Evolutionary conservation across 257 asterid species (phyloP), one percentile per base, ranked within the genome.

Genomic region (Ligustrum vulgare): DNA sequence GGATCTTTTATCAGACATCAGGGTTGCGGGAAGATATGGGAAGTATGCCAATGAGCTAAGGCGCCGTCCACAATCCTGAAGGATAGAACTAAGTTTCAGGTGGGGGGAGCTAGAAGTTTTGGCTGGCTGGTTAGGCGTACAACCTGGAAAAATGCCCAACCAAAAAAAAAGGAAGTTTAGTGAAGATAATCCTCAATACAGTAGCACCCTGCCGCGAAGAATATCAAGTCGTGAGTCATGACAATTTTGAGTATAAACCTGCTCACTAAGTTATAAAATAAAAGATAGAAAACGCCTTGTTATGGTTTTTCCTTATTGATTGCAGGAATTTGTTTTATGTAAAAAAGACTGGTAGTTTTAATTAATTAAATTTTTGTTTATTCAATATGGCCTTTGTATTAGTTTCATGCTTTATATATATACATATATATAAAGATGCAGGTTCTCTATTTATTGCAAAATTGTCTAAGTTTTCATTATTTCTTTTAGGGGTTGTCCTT

Each of bases 1-100:
- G 98, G 86, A 91, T 79, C 58, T 84, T 39, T 78, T 80, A 36
- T 77, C 94, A 11, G 96, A 91, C 13, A 89, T 71, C 36, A 91
- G 83, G 22, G 79, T 91, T 65, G 79, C 77, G 32, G 76, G 78
- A 69, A 89, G 85, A 80, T 93, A 79, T 43, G 91, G 86, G 5
- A 84, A 80, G 72, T 87, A 65, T 60, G 78, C 36, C 43, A 72
- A 73, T 56, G 64, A 20, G 64, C 31, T 20, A 20, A 56, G 64
- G 64, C 64, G 28, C 31, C 64, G 1, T 31, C 12, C 64, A 7
- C 25, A 56, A 56, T 56, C 64, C 64, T 56, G 64, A 56, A 20
- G 32, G 13, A 20, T 56, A 8, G 32, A 11, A 8, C 31, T 56
- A 11, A 7, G 28, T 22, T 8, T 15, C 56, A 4, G 2, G 56